Base-by-base conservation (phyloP, 768 basidiomycete genomes). In the Pseudohyphozyma bogoriensis region DNA sequence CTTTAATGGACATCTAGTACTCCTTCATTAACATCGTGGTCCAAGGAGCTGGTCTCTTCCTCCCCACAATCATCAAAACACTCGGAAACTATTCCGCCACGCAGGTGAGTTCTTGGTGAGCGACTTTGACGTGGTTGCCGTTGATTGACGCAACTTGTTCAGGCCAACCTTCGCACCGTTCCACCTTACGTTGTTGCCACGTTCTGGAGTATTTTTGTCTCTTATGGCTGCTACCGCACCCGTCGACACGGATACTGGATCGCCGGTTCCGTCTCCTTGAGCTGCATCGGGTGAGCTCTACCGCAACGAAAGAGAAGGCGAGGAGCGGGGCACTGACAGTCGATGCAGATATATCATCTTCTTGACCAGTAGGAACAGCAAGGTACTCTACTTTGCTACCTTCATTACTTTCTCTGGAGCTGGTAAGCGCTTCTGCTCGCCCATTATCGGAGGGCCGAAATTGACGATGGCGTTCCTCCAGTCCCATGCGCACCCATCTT, bases 141-240 rank as follows among this genome's bases (percentile, higher is more conserved):
- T n/a, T n/a, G n/a, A n/a, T n/a, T n/a, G n/a, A n/a, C n/a, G n/a
- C n/a, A n/a, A n/a, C n/a, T n/a, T 0, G 84, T 85, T 18, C 72
- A 77, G 36, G 81, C 85, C 0, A 86, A 89, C 67, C 70, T 89
- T 3, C 77, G 87, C 53, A 87, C 87, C 1, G 86, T 89, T 5
- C 86, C 87, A 4, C 88, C 88, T 4, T 89, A 89, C 69, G 83
- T 82, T 2, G 82, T 84, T n/a, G 80, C 83, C 3, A 80, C 85
- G 1, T 74, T 83, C 15, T n/a, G n/a, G n/a, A n/a, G n/a, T n/a
- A n/a, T n/a, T n/a, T n/a, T n/a, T n/a, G n/a, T n/a, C n/a, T n/a
- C n/a, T n/a, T n/a, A n/a, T n/a, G n/a, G n/a, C n/a, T n/a, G n/a
- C n/a, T n/a, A n/a, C n/a, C n/a, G n/a, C n/a, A n/a, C n/a, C n/a